Conservation (phyloP, 2,329 filamentous ascomycete genomes). For the Ceratocystis variospora region DNA sequence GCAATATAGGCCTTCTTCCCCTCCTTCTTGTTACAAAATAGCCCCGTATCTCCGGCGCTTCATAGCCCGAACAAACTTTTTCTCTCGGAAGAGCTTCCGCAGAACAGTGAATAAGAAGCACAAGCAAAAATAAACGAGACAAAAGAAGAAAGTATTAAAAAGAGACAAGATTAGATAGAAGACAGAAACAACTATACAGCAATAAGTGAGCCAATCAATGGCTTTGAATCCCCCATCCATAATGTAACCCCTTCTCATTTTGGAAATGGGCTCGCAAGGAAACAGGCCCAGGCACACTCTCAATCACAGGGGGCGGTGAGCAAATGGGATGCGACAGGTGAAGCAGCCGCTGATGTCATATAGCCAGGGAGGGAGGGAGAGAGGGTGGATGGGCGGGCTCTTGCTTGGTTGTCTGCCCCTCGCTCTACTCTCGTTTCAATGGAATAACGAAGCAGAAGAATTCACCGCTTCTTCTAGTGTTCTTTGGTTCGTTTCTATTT, state of each 20-base stretch:
- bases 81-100: background rate
- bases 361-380: background rate
- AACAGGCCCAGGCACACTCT: background rate
- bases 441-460: background rate
- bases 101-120: background rate
- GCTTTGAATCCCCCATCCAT: background rate
- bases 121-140: background rate
- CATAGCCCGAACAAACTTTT: background rate
- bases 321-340: background rate
- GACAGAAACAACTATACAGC: background rate
- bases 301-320: constrained; percentile 7
- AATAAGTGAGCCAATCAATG: background rate
- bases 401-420: background rate
- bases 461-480: background rate
- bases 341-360: constrained; percentile 1
- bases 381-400: background rate
- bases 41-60: background rate
- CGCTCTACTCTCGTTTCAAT: background rate
- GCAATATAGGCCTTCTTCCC: background rate
- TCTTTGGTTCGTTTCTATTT: background rate
- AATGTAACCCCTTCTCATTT: background rate
- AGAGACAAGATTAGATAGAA: background rate
- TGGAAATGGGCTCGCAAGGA: background rate
- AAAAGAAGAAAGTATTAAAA: background rate
- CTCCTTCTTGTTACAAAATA: background rate